Evolutionary conservation across 495 filamentous ascomycete species (phyloP), one percentile per base, ranked within the genome.

Genomic region (Barbatosphaeria neglecta): DNA sequence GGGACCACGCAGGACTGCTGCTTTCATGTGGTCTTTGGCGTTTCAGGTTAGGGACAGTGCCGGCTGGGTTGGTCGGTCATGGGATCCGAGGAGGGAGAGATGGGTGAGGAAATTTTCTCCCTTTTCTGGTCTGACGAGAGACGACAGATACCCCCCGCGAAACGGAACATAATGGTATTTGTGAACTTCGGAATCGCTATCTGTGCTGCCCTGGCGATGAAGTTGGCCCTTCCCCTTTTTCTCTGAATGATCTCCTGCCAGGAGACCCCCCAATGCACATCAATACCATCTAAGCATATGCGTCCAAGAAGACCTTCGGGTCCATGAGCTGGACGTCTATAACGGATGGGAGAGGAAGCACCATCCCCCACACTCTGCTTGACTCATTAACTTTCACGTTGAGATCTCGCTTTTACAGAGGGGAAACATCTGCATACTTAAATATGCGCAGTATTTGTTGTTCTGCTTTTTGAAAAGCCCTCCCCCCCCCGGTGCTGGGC

Each of bases 291-390:
- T 68, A 77, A 82, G 83, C 83, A 87, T 87, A 84, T 81, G 64
- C 78, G 70, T 76, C 68, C 70, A 55, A 56, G 65, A 61, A 41
- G 39, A 23, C 70, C 64, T 55, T 48, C 63, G 71, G 52, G 53
- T 58, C 75, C 68, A 68, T 84, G 75, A 76, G 73, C 74, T 66
- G 71, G 74, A 77, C 64, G 80, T 81, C 83, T 87, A 87, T 80
- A 84, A 70, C 73, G 66, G 77, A 81, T 87, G 84, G 84, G 65
- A 87, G 70, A 87, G 54, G 43, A 57, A 70, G 48, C 38, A 44
- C 47, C 46, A 33, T 65, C 61, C 67, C 65, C 59, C 61, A 59
- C 69, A 69, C 71, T 74, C 69, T 74, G 68, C 67, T 57, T 59
- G 63, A 48, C 66, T 72, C 56, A 53, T 23, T 56, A 55, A n/a